Conservation (phyloP, 1,284 basidiomycete species). For the Ceratobasidium sp. region DNA sequence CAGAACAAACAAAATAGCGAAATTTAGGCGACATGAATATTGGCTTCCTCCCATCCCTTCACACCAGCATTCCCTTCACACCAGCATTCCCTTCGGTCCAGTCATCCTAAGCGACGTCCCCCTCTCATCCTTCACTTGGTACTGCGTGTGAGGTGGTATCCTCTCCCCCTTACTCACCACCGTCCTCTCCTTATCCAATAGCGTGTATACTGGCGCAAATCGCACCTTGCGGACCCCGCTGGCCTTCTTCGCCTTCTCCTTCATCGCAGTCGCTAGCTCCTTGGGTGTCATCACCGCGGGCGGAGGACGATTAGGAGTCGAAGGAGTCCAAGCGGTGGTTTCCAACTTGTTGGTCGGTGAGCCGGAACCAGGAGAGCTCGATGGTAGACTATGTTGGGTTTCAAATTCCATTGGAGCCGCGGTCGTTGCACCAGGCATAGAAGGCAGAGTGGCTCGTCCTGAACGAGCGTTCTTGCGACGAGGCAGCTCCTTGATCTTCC, state of each 20-base stretch:
- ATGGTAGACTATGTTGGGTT: not conserved
- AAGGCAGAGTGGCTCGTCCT: not conserved
- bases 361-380: not conserved
- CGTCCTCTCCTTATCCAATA: constrained; percentile 1
- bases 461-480: not conserved
- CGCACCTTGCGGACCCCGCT: not conserved
- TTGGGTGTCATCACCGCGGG: not conserved
- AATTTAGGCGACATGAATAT: too few relatives aligned
- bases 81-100: not conserved
- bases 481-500: not conserved
- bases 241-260: not conserved
- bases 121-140: not conserved
- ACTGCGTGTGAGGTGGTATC: constrained; percentile 1
- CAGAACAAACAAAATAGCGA: too few relatives aligned
- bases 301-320: not conserved
- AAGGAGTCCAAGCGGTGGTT: not conserved
- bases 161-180: constrained; percentile 14
- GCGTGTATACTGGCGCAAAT: not conserved
- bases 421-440: not conserved
- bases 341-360: not conserved
- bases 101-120: not conserved
- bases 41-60: too few relatives aligned
- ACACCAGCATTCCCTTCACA: not conserved
- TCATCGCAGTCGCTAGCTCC: not conserved
- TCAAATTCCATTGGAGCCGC: too few relatives aligned